These are phyloP conservation scores for Trametes cingulata DNA, from an alignment of 768 basidiomycete genomes.

Conservation along the genomic window DNA sequence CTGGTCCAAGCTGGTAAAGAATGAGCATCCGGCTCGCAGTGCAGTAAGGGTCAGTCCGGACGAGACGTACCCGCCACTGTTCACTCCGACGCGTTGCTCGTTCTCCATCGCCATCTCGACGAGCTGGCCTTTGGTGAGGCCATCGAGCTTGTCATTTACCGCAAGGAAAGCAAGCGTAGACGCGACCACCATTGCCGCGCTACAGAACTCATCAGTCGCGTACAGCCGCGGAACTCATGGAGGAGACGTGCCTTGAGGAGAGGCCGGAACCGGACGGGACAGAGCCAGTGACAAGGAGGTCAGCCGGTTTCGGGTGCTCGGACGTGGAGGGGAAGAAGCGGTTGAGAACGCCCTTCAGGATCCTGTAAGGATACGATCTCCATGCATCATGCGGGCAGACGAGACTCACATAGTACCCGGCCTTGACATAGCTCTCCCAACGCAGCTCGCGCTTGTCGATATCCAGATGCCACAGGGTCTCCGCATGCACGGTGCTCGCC, in stretches of 20 bases:
- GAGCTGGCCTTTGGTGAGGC: constrained; percentile 65
- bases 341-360: constrained; percentile 62
- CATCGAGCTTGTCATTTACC: constrained; percentile 62
- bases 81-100: constrained; percentile 82
- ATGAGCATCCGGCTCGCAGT: neutral
- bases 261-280: constrained; percentile 88
- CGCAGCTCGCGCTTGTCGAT: constrained; percentile 68
- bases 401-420: constrained; percentile 71
- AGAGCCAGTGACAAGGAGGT: constrained; percentile 76
- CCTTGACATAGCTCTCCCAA: constrained; percentile 90
- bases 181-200: constrained; percentile 89
- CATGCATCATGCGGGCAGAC: neutral
- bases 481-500: constrained; percentile 39
- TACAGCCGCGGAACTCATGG: neutral
- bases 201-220: constrained; percentile 27
- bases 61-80: constrained; percentile 69
- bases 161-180: constrained; percentile 81
- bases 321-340: constrained; percentile 46
- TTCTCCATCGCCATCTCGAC: constrained; percentile 82
- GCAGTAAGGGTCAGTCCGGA: neutral
- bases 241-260: constrained; percentile 47
- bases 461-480: constrained; percentile 66
- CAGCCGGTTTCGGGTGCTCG: constrained; percentile 55
- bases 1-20: constrained; percentile 76
- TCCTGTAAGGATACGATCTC: neutral